Evolutionary conservation across 371 early-diverging fungal species (phyloP).

Genomic region (Apophysomyces elegans): DNA sequence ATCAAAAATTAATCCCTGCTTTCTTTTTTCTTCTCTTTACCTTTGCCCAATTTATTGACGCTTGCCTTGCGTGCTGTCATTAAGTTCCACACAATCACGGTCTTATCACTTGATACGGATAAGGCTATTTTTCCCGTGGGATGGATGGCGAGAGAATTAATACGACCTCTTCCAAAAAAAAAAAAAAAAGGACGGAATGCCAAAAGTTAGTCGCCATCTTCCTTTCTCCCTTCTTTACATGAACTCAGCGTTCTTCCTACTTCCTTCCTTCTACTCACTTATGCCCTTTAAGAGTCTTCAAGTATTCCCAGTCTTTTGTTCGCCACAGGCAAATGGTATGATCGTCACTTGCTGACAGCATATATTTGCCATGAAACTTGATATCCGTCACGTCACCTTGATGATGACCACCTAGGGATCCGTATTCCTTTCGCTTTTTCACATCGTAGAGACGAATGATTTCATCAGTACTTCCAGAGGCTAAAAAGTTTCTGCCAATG

Average conservation of each 20-base stretch:
- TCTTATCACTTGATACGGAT: conserved; percentile 80
- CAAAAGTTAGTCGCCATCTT: no score
- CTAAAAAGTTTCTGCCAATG: conserved; percentile 77
- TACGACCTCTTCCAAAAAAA: conserved; percentile 44
- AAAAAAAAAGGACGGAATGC: background rate
- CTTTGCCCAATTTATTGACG: conserved; percentile 59
- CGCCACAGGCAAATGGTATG: conserved; percentile 87
- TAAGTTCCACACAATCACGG: conserved; percentile 91
- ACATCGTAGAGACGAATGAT: conserved; percentile 90
- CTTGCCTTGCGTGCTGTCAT: conserved; percentile 84
- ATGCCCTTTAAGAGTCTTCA: conserved; percentile 93
- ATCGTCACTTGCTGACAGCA: conserved; percentile 91
- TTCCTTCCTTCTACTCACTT: conserved; percentile 50
- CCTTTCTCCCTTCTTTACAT: no score
- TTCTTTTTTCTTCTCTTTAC: conserved; percentile 24
- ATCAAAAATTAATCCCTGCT: background rate
- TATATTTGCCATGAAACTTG: conserved; percentile 81
- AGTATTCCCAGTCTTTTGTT: conserved; percentile 94
- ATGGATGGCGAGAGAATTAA: conserved; percentile 86
- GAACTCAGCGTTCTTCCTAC: background rate
- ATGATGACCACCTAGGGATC: conserved; percentile 88
- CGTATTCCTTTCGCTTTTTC: conserved; percentile 86
- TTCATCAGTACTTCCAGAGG: conserved; percentile 97
- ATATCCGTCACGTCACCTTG: conserved; percentile 85
- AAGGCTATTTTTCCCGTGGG: conserved; percentile 92